Evolutionary conservation across 768 basidiomycete species (phyloP), one percentile per base, ranked within the genome.

Genomic region (Sporobolomyces phaffii): DNA sequence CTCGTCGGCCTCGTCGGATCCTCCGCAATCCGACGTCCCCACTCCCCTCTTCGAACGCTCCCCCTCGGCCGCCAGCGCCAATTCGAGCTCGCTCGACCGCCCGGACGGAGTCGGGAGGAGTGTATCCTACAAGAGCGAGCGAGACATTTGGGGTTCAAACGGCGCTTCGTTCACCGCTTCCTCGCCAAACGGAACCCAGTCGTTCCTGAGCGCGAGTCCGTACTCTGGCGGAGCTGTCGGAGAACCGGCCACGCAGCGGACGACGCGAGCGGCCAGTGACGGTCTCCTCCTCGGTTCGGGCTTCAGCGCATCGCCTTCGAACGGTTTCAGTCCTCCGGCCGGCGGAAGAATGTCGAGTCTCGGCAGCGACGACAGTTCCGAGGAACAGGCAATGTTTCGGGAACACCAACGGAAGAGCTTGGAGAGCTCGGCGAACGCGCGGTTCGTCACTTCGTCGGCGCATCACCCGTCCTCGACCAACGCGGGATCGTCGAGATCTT

Each of bases 331-430:
- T 33, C 57, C 29, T 34, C 29, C 50, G 43, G 48, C 28, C 29
- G 50, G 47, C 14, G n/a, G 56, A n/a, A n/a, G n/a, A 24, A 60
- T 28, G 60, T 60, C 63, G 43, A 62, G 62, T 48, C 36, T 48
- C n/a, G 49, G 54, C 28, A 51, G 64, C 44, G 50, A 53, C 58
- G 60, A 62, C 33, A 40, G 53, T 41, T 29, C 41, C 22, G 64
- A 63, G 26, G 64, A 70, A 33, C 69, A 66, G 51, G 69, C 69
- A 0, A 47, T 70, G 43, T 70, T 63, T 51, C 48, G 69, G 45
- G 69, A 70, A 36, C 64, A 70, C 58, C 63, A 70, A 47, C 54
- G 64, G 22, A 36, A 64, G 31, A 54, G 44, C 26, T 56, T 70
- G 29, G 64, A 63, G 57, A 47, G 56, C 51, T 48, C 60, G 17